Conservation (phyloP, 129 eudicot species). For the Flaveria linearis region DNA sequence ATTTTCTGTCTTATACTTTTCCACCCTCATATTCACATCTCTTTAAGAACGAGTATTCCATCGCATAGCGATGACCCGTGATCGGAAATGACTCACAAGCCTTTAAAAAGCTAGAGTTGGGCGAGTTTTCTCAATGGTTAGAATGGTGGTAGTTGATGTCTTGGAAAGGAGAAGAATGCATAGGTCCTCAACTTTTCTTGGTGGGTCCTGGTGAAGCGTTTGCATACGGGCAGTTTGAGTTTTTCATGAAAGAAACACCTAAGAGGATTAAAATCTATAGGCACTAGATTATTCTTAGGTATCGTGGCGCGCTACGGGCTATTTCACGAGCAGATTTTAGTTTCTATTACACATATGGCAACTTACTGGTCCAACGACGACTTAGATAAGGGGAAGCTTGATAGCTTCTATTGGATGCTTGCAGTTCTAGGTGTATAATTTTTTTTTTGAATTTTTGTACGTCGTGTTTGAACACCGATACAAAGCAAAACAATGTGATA, state of each 20-base stretch:
- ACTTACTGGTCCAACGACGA: conserved; percentile 56
- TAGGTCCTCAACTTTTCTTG: conserved; percentile 69
- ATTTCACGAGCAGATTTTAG: conserved; percentile 63
- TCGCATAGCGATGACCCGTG: conserved; percentile 47
- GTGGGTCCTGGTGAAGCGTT: conserved; percentile 90
- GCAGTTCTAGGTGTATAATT: conserved; percentile 39
- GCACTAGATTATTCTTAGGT: conserved; percentile 63
- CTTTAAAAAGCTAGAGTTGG: conserved; percentile 76
- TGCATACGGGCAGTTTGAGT: conserved; percentile 79
- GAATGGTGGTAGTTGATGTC: conserved; percentile 65
- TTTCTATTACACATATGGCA: conserved; percentile 34
- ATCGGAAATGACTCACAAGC: conserved; percentile 52
- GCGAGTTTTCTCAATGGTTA: conserved; percentile 49
- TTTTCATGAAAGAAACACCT: conserved; percentile 82
- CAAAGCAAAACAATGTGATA: conserved; percentile 36
- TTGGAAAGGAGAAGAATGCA: conserved; percentile 55
- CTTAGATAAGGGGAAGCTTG: conserved; percentile 46
- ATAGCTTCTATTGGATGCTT: conserved; percentile 62
- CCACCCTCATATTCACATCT: conserved; percentile 72
- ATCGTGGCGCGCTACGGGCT: conserved; percentile 67
- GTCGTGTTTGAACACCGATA: conserved; percentile 50
- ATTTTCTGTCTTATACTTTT: conserved; percentile 57
- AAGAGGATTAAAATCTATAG: conserved; percentile 92
- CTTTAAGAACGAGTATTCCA: conserved; percentile 58
- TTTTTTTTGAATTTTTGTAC: conserved; percentile 29